Evolutionary conservation across 2,329 filamentous ascomycete genomes (phyloP).

Genomic region (Venturia asperata): DNA sequence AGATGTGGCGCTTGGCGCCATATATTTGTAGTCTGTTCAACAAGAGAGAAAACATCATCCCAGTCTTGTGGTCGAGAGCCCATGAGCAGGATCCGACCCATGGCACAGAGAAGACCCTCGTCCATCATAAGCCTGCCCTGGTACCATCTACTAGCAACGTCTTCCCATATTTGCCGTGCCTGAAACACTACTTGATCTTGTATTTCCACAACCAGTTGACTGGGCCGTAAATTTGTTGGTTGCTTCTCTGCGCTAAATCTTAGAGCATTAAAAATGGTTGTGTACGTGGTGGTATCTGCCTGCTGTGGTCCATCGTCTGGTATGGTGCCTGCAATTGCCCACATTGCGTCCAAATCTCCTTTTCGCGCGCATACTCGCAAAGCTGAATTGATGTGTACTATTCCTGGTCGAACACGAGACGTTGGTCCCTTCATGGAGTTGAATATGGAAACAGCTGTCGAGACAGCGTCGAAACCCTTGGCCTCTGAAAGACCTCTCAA

Average conservation of each 20-base stretch:
- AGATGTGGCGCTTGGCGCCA: slow-evolving; percentile 46
- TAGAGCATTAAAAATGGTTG: slow-evolving; percentile 74
- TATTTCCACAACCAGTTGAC: slow-evolving; percentile 27
- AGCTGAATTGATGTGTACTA: slow-evolving; percentile 83
- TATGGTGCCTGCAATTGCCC: slow-evolving; percentile 65
- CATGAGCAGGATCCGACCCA: slow-evolving; percentile 70
- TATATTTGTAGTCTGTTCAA: slow-evolving; percentile 78
- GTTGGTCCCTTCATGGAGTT: background rate
- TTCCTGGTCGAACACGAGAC: slow-evolving; percentile 55
- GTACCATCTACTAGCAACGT: slow-evolving; percentile 70
- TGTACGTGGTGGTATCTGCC: slow-evolving; percentile 69
- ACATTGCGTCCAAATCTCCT: slow-evolving; percentile 70
- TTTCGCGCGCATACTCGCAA: slow-evolving; percentile 72
- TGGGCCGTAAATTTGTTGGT: slow-evolving; percentile 26
- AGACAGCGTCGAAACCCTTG: slow-evolving; percentile 27
- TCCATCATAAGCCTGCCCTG: slow-evolving; percentile 65
- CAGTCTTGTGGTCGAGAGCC: slow-evolving; percentile 55
- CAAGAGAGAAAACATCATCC: slow-evolving; percentile 64
- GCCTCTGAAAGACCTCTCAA: slow-evolving; percentile 66
- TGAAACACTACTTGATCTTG: slow-evolving; percentile 49
- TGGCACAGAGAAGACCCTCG: slow-evolving; percentile 69
- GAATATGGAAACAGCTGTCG: slow-evolving; percentile 9
- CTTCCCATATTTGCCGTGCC: slow-evolving; percentile 70
- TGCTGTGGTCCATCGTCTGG: slow-evolving; percentile 55
- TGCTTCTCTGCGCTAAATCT: slow-evolving; percentile 37